Base-by-base conservation (phyloP, 2,329 filamentous ascomycete species). In the Pseudonectria buxi region DNA sequence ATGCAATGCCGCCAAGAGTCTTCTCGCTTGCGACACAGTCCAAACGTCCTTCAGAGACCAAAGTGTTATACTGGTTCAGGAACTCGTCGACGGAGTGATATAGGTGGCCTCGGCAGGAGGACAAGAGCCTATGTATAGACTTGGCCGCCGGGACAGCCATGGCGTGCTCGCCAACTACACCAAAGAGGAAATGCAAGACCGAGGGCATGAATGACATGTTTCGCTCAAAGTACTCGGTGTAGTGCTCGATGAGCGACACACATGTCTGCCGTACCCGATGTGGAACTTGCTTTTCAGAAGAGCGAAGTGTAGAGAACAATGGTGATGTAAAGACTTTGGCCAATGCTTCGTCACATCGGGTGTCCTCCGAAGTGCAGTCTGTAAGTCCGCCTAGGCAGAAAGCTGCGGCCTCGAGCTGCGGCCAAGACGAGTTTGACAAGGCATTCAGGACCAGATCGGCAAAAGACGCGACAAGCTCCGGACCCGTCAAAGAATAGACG, bases 181-280 rank as follows among this genome's bases (percentile, higher is more conserved):
- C 72, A 54, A 94, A 89, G 1, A 92, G 69, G 29, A 90, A 77
- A 32, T 81, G 83, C 15, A 94, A 65, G 2, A 82, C 82, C 28
- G 78, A 67, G 1, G 84, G 81, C 1, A 94, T 68, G 41, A 78
- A 76, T 24, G 74, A 69, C 2, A 78, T 67, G 51, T 86, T 78
- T 14, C 78, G 72, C 49, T 84, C 74, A 56, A 94, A 90, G 59
- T 86, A 92, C 35, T 81, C 76, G 5, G 83, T 78, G 53, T 86
- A 88, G 16, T 77, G 72, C 45, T 84, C 83, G 27, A 90, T 78
- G 27, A 86, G 61, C 30, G 75, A 72, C 22, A 90, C 71, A 25
- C 81, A 81, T 1, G 82, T 82, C 49, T 85, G 78, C 32, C 78
- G 72, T 13, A 79, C 72, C 35, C 79, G 72, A 4, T 74, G 61